These are phyloP conservation scores for Lactarius deliciosus DNA, from an alignment of 768 basidiomycete species.

Conservation along the genomic window DNA sequence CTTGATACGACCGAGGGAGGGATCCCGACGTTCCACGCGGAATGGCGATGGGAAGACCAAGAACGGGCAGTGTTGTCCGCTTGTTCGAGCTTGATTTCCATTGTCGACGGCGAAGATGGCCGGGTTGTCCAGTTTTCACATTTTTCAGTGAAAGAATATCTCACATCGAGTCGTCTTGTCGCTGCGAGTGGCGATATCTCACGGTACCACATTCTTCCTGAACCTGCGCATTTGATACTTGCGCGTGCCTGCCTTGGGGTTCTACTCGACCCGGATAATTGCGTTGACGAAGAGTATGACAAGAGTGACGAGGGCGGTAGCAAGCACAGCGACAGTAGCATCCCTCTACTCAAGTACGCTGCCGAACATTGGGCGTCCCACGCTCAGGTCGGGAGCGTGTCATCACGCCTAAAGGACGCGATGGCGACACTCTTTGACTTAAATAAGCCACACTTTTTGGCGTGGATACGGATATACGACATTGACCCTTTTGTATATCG, in stretches of 20 bases:
- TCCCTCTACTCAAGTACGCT: not conserved
- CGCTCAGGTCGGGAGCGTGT: not conserved
- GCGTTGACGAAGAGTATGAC: not conserved
- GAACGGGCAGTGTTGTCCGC: not conserved
- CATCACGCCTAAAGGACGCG: not conserved
- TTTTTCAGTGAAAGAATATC: not conserved
- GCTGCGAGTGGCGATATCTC: not conserved
- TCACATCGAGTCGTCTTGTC: not conserved
- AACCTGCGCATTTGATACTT: not conserved
- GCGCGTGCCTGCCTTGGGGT: not conserved
- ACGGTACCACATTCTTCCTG: not conserved
- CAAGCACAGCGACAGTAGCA: not conserved
- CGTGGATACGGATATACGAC: not conserved
- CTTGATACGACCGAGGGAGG: not conserved
- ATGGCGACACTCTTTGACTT: not conserved
- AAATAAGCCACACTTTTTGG: not conserved
- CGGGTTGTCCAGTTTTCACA: not conserved
- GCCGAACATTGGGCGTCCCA: not conserved
- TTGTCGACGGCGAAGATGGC: not conserved
- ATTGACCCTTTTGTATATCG: too few relatives aligned
- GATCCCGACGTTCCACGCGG: not conserved
- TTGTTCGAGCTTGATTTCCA: not conserved
- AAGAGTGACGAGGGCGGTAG: not conserved
- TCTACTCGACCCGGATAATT: not conserved
- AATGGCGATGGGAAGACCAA: conserved; percentile 1